Base-by-base conservation (phyloP, 2,329 filamentous ascomycete genomes). In the Myriangium duriaei region DNA sequence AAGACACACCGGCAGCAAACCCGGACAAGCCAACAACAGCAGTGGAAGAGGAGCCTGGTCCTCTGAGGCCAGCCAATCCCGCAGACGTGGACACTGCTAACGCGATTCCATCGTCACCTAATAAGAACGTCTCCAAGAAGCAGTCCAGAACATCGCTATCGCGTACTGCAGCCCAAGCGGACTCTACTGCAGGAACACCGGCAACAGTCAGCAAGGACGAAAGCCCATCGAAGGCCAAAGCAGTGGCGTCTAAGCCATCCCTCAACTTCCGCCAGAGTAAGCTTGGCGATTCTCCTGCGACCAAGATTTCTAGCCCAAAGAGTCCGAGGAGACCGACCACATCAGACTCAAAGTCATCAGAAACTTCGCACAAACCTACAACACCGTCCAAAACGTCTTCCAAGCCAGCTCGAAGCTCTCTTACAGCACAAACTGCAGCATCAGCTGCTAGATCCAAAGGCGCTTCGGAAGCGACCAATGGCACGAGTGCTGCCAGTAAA, bases 1-100 rank as follows among this genome's bases (percentile, higher is more conserved):
- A 49, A 36, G 46, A 47, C 19, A 42, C 34, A 32, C 49, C 55
- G 14, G 51, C 51, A n/a, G 56, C 53, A 10, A 63, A 63, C 32
- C 61, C 60, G 15, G 64, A 68, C 49, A 67, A 67, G 51, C 49
- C 49, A 39, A 54, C 53, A 7, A 60, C 61, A 13, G 60, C 52
- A 21, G 63, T 49, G 2, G 65, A 67, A 35, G n/a, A 26, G 7
- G 50, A 56, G 41, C 53, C 59, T 10, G 55, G 50, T 9, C 35
- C 32, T 6, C 30, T 50, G 12, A 34, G 43, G 21, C 39, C 49
- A 12, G 45, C 48, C 10, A 47, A 47, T 15, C 36, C 49, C 9
- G 36, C 45, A 2, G 13, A 45, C 4, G 44, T 46, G 32, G 33
- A 41, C 13, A 28, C 43, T 3, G 35, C 21, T 32, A 41, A 15